Conservation (phyloP, 2,329 filamentous ascomycete species). For the Cladosporium austrohemisphaericum region DNA sequence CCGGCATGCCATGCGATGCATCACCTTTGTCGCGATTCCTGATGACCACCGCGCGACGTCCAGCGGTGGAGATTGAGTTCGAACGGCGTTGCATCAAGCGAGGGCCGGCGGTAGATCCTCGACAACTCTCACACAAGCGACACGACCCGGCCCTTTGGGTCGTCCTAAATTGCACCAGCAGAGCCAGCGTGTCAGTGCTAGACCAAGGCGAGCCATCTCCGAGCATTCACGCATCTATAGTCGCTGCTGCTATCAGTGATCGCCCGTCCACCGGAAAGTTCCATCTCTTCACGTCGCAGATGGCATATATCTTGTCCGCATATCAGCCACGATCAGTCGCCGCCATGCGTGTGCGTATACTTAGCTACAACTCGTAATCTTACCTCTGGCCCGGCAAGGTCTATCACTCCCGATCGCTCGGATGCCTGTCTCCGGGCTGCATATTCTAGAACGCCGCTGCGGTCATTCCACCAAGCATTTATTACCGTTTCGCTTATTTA, state of each 20-base stretch:
- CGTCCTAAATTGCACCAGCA: too few relatives aligned
- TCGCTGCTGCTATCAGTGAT: background rate
- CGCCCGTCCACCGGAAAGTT: too few relatives aligned
- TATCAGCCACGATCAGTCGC: slow-evolving; percentile 1
- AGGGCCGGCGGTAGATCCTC: slow-evolving; percentile 5
- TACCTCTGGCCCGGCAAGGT: background rate
- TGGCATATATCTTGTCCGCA: background rate
- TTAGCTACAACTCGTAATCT: background rate
- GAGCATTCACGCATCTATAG: background rate
- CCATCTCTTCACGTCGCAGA: background rate
- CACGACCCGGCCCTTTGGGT: too few relatives aligned
- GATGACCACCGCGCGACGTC: background rate
- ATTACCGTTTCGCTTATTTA: background rate
- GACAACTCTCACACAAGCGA: too few relatives aligned
- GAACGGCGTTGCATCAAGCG: slow-evolving; percentile 12
- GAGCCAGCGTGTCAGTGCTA: too few relatives aligned
- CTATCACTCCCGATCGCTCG: background rate
- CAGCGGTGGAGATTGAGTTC: slow-evolving; percentile 4
- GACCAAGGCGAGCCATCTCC: slow-evolving; percentile 6
- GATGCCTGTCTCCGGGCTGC: background rate
- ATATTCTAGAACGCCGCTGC: background rate
- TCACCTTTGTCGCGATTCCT: background rate
- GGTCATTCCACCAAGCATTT: background rate
- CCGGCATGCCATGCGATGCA: background rate
- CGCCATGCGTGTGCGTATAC: background rate